These are phyloP conservation scores for Stagonosporopsis rhizophila DNA, from an alignment of 2,329 filamentous ascomycete genomes.

Conservation along the genomic window DNA sequence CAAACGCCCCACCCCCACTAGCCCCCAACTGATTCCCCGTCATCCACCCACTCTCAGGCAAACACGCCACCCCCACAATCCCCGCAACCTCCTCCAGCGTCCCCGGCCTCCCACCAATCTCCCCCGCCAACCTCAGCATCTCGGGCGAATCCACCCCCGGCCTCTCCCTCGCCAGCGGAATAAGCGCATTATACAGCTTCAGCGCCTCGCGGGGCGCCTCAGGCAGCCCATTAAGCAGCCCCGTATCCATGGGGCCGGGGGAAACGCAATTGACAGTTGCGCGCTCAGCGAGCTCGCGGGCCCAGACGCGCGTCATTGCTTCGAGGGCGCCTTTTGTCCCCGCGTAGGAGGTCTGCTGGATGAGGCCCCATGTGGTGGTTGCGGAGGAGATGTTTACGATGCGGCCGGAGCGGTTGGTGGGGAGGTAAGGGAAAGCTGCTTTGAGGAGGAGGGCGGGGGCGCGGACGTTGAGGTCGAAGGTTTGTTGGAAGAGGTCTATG, in stretches of 20 bases:
- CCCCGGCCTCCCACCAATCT: slow-evolving; percentile 59
- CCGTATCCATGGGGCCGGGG: slow-evolving; percentile 63
- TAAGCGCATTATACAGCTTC: slow-evolving; percentile 22
- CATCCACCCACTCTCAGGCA: slow-evolving; percentile 72
- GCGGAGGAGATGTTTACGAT: slow-evolving; percentile 67
- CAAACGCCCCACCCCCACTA: slow-evolving; percentile 74
- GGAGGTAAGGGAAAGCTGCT: slow-evolving; percentile 71
- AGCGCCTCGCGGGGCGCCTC: slow-evolving; percentile 22
- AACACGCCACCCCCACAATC: slow-evolving; percentile 75
- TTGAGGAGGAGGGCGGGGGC: slow-evolving; percentile 70
- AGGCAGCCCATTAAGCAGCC: slow-evolving; percentile 20
- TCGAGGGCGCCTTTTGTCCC: slow-evolving; percentile 70
- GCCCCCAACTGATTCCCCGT: slow-evolving; percentile 78
- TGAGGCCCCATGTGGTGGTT: slow-evolving; percentile 61
- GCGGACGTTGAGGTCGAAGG: slow-evolving; percentile 26
- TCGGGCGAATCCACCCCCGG: slow-evolving; percentile 53
- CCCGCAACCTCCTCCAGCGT: slow-evolving; percentile 74
- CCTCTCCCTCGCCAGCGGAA: slow-evolving; percentile 22
- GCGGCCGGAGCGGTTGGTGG: slow-evolving; percentile 66
- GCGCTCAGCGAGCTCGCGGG: slow-evolving; percentile 63
- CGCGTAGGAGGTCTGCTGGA: slow-evolving; percentile 65
- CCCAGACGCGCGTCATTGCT: slow-evolving; percentile 69
- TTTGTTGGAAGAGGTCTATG: slow-evolving; percentile 17
- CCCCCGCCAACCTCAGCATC: slow-evolving; percentile 64
- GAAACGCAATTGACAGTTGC: slow-evolving; percentile 68